phyloP scores from a whole-genome alignment of 129 eudicot genomes.

The Lactuca sativa region DNA sequence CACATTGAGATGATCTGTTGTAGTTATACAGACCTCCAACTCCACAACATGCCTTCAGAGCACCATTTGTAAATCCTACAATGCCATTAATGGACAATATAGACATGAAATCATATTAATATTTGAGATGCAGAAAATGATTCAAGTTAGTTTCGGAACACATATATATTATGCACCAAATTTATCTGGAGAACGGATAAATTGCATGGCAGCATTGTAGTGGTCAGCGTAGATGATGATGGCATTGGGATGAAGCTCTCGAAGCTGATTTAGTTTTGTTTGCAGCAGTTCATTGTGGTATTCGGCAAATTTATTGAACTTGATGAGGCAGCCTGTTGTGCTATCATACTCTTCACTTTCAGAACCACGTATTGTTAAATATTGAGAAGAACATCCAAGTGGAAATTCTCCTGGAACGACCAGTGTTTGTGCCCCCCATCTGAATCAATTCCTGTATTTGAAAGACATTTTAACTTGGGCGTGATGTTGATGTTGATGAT shows the following conservation, averaged over 20 bases:
- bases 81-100: not conserved
- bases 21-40: slow-evolving; percentile 42
- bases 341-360: slow-evolving; percentile 36
- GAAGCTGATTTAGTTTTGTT: slow-evolving; percentile 22
- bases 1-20: slow-evolving; percentile 35
- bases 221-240: slow-evolving; percentile 42
- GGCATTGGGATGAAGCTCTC: slow-evolving; percentile 31
- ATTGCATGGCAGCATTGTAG: slow-evolving; percentile 38
- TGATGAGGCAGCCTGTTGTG: slow-evolving; percentile 36
- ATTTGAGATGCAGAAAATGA: not conserved
- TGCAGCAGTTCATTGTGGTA: slow-evolving; percentile 36
- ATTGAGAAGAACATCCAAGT: slow-evolving; percentile 40
- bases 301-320: slow-evolving; percentile 31
- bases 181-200: slow-evolving; percentile 31
- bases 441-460: slow-evolving; percentile 39
- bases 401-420: not conserved
- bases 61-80: slow-evolving; percentile 45
- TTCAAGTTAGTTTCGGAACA: not conserved
- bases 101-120: not conserved
- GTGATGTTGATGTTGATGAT: too few species aligned
- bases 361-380: slow-evolving; percentile 19
- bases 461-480: too few species aligned
- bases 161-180: slow-evolving; percentile 33
- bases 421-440: not conserved
- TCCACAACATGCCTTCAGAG: slow-evolving; percentile 58